Conservation (phyloP, 768 basidiomycete genomes). For the Suillus lakei region DNA sequence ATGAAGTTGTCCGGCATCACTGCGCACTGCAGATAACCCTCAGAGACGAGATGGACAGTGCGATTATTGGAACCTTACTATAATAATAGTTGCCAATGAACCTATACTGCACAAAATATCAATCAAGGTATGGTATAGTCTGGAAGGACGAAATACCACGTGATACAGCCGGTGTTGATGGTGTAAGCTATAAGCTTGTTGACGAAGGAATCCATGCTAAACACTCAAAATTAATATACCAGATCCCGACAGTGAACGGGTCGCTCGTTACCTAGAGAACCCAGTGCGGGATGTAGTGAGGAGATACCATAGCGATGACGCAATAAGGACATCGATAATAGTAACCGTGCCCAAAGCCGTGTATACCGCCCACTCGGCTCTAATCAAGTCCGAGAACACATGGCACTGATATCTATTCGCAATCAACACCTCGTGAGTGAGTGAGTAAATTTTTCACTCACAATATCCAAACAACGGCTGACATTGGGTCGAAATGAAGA, state of each 20-base stretch:
- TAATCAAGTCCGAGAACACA: neutral
- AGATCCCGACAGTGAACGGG: neutral
- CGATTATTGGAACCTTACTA: neutral
- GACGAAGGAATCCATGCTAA: neutral
- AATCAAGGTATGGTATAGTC: neutral
- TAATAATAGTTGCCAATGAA: conserved; percentile 2
- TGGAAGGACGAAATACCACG: neutral
- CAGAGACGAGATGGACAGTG: neutral
- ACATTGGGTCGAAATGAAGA: neutral
- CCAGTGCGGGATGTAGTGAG: neutral
- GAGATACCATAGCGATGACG: neutral
- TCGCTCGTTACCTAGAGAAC: neutral
- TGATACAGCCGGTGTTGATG: neutral
- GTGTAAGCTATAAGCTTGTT: neutral
- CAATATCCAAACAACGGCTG: neutral
- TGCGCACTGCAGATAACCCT: neutral
- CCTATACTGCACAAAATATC: neutral
- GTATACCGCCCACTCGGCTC: neutral
- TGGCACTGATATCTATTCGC: neutral
- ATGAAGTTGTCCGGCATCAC: conserved; percentile 1
- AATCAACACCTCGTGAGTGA: neutral
- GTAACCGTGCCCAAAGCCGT: neutral
- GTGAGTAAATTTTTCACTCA: neutral
- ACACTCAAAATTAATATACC: neutral
- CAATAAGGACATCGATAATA: neutral